Evolutionary conservation across 2,329 filamentous ascomycete genomes (phyloP).

Genomic region (Sarocladiaceae sp.): DNA sequence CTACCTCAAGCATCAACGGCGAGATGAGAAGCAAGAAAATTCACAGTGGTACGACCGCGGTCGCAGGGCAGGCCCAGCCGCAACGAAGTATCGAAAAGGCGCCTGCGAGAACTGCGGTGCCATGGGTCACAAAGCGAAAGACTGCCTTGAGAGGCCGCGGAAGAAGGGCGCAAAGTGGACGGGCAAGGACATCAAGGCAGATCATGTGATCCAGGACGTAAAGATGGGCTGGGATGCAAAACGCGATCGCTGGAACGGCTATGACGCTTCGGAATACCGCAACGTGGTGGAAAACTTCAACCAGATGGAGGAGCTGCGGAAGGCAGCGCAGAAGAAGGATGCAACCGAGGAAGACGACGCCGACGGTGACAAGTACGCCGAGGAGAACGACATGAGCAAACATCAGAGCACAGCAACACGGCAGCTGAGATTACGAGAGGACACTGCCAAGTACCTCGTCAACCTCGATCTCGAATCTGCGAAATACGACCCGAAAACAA

Average conservation of each 20-base stretch:
- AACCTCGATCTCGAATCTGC: constrained; percentile 95
- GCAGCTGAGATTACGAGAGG: constrained; percentile 87
- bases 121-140: constrained; percentile 94
- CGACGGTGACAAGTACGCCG: constrained; percentile 75
- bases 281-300: constrained; percentile 87
- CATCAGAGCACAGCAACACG: constrained; percentile 87
- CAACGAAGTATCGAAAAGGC: constrained; percentile 96
- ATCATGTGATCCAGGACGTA: constrained; percentile 82
- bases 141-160: constrained; percentile 83
- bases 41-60: constrained; percentile 93
- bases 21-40: constrained; percentile 56
- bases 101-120: constrained; percentile 98
- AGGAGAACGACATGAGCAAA: constrained; percentile 94
- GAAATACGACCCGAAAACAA: constrained; percentile 95
- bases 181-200: constrained; percentile 87
- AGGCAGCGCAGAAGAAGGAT: constrained; percentile 44
- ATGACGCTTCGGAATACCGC: constrained; percentile 81
- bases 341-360: constrained; percentile 50
- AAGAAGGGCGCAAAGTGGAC: constrained; percentile 91
- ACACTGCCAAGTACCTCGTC: constrained; percentile 93
- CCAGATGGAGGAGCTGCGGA: constrained; percentile 73
- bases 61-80: constrained; percentile 76
- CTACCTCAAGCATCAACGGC: constrained; percentile 93
- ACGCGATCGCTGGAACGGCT: constrained; percentile 97
- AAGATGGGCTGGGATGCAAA: constrained; percentile 95